phyloP scores from a whole-genome alignment of 305 asterid genomes.

The Coffea humblotiana region DNA sequence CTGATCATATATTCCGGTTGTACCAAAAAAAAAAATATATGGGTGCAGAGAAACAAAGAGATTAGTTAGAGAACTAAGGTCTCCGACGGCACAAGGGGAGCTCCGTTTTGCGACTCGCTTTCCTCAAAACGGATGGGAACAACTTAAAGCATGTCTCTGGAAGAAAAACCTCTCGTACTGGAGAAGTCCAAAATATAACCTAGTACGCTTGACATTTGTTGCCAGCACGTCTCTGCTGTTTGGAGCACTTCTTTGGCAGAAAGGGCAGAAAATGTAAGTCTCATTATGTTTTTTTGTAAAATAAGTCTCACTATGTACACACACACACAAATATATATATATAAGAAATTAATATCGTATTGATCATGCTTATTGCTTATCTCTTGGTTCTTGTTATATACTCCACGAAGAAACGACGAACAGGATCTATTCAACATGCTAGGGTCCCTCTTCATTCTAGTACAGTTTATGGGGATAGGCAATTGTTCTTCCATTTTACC shows the following conservation, averaged over 20 bases:
- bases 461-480: slow-evolving; percentile 11
- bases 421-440: slow-evolving; percentile 18
- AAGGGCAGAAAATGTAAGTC: slow-evolving; percentile 53
- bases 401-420: neutral
- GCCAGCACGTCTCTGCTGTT: slow-evolving; percentile 32
- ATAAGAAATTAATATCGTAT: too few relatives aligned
- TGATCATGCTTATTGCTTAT: too few relatives aligned
- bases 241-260: slow-evolving; percentile 47
- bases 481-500: slow-evolving; percentile 13
- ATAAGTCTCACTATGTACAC: too few relatives aligned
- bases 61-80: slow-evolving; percentile 35
- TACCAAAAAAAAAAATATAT: too few relatives aligned
- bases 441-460: slow-evolving; percentile 18
- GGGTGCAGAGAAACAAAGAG: slow-evolving; percentile 40
- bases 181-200: slow-evolving; percentile 16
- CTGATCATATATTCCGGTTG: too few relatives aligned
- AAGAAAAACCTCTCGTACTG: slow-evolving; percentile 66
- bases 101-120: slow-evolving; percentile 39
- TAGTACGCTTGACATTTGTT: slow-evolving; percentile 31
- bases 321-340: neutral
- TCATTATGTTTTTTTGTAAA: neutral
- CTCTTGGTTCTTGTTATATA: too few relatives aligned
- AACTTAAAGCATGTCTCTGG: slow-evolving; percentile 68
- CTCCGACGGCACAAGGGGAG: slow-evolving; percentile 45
- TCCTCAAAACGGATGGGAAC: slow-evolving; percentile 55